These are phyloP conservation scores for Spencermartinsiella ligniputridi DNA, from an alignment of 1,139 yeast species.

Conservation along the genomic window DNA sequence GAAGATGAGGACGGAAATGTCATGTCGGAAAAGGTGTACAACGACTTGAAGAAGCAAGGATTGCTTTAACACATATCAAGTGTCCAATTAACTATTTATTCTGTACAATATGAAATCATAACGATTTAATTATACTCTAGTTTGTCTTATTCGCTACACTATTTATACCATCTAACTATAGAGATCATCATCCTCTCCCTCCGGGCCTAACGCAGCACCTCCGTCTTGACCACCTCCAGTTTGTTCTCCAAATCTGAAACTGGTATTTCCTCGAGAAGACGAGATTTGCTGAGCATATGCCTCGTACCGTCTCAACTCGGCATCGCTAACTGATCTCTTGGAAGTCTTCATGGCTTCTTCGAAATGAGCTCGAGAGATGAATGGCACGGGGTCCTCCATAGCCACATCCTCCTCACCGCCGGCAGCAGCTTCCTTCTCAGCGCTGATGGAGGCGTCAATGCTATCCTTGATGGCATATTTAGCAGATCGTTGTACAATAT, in stretches of 20 bases:
- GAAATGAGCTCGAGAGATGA: constrained; percentile 84
- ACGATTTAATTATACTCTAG: too few relatives aligned
- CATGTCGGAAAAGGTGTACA: constrained; percentile 75
- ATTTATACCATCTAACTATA: constrained; percentile 60
- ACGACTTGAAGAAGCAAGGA: constrained; percentile 82
- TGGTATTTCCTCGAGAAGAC: constrained; percentile 81
- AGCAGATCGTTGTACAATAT: constrained; percentile 97
- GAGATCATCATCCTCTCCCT: constrained; percentile 91
- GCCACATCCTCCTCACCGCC: constrained; percentile 43
- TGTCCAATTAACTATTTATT: too few relatives aligned
- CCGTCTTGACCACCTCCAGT: constrained; percentile 33
- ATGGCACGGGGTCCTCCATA: constrained; percentile 90
- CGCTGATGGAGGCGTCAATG: constrained; percentile 68
- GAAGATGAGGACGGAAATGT: constrained; percentile 94
- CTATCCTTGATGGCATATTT: constrained; percentile 98
- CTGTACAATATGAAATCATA: too few relatives aligned
- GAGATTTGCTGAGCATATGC: constrained; percentile 96
- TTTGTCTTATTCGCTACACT: too few relatives aligned
- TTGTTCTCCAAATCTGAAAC: constrained; percentile 37
- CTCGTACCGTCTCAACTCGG: constrained; percentile 97
- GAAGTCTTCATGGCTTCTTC: constrained; percentile 99
- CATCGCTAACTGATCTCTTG: constrained; percentile 92
- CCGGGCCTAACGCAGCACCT: constrained; percentile 57
- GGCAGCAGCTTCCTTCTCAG: constrained; percentile 45
- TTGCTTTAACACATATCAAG: constrained; percentile 45